Evolutionary conservation across 805 yeast species (phyloP).

Genomic region (Candida pini): DNA sequence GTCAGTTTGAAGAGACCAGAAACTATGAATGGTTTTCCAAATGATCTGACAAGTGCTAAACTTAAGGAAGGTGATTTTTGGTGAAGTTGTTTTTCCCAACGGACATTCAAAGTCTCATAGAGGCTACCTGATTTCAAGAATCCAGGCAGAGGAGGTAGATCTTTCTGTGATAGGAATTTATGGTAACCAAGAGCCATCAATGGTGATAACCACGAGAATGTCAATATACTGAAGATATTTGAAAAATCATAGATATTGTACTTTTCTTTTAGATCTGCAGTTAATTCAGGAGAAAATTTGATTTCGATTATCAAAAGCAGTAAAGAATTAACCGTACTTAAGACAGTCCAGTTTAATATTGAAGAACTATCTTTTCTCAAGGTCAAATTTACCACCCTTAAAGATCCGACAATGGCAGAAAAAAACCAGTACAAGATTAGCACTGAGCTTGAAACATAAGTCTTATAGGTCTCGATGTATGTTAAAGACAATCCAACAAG

Average conservation of each 20-base stretch:
- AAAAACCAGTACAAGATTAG: conserved; percentile 75
- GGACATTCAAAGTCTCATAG: conserved; percentile 41
- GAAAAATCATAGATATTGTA: conserved; percentile 41
- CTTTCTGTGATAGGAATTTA: conserved; percentile 43
- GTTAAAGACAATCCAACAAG: conserved; percentile 52
- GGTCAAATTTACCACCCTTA: conserved; percentile 37
- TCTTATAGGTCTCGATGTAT: conserved; percentile 65
- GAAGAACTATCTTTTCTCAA: conserved; percentile 32
- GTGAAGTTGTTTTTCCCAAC: conserved; percentile 56
- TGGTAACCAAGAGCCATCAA: conserved; percentile 48
- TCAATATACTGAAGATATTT: conserved; percentile 45
- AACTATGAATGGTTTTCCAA: conserved; percentile 62
- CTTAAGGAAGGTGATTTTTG: conserved; percentile 25
- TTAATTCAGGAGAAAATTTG: conserved; percentile 31
- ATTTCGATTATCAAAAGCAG: conserved; percentile 41
- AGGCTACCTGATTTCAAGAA: conserved; percentile 53
- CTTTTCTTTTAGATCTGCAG: conserved; percentile 29
- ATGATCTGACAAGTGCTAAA: conserved; percentile 57
- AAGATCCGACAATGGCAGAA: conserved; percentile 39
- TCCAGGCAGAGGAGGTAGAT: conserved; percentile 75
- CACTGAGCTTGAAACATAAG: conserved; percentile 59
- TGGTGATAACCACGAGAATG: conserved; percentile 57
- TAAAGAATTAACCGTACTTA: conserved; percentile 31
- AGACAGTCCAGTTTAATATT: conserved; percentile 22
- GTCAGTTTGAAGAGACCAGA: conserved; percentile 69